Conservation (phyloP, 805 yeast species). For the Candida loeiensis region DNA sequence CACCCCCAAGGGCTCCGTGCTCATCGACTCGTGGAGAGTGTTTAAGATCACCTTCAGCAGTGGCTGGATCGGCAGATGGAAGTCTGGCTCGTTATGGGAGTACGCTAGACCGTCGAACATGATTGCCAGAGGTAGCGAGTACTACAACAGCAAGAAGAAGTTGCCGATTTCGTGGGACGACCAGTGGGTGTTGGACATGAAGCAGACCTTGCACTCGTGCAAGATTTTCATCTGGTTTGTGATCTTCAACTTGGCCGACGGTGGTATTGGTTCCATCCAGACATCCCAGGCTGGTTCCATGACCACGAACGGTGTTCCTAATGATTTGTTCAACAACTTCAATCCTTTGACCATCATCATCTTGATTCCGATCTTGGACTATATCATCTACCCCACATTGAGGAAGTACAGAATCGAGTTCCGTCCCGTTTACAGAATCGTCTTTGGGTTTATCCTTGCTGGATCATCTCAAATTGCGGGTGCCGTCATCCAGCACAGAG, state of each 20-base stretch:
- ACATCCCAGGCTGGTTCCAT: slow-evolving; percentile 54
- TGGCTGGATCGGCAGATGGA: slow-evolving; percentile 40
- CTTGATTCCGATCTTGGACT: slow-evolving; percentile 49
- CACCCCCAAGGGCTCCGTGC: slow-evolving; percentile 44
- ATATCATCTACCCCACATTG: slow-evolving; percentile 44
- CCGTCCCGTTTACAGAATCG: slow-evolving; percentile 43
- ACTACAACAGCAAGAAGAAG: slow-evolving; percentile 21
- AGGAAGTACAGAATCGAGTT: slow-evolving; percentile 40
- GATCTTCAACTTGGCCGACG: slow-evolving; percentile 39
- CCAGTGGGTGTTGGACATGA: slow-evolving; percentile 46
- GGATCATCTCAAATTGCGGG: slow-evolving; percentile 47
- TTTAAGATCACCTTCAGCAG: slow-evolving; percentile 40
- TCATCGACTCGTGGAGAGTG: slow-evolving; percentile 42
- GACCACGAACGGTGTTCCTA: slow-evolving; percentile 47
- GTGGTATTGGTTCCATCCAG: slow-evolving; percentile 47
- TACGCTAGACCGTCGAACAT: slow-evolving; percentile 45
- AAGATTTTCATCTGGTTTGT: slow-evolving; percentile 44
- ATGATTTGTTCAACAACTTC: slow-evolving; percentile 53
- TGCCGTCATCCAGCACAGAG: slow-evolving; percentile 47
- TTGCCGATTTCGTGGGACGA: slow-evolving; percentile 35
- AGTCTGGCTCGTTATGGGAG: slow-evolving; percentile 43
- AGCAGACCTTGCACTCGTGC: slow-evolving; percentile 43
- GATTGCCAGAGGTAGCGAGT: slow-evolving; percentile 40
- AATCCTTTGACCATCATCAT: slow-evolving; percentile 53
- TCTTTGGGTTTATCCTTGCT: slow-evolving; percentile 47